Evolutionary conservation across 1,139 yeast species (phyloP).

Genomic region (Groenewaldozyma auringiensis): DNA sequence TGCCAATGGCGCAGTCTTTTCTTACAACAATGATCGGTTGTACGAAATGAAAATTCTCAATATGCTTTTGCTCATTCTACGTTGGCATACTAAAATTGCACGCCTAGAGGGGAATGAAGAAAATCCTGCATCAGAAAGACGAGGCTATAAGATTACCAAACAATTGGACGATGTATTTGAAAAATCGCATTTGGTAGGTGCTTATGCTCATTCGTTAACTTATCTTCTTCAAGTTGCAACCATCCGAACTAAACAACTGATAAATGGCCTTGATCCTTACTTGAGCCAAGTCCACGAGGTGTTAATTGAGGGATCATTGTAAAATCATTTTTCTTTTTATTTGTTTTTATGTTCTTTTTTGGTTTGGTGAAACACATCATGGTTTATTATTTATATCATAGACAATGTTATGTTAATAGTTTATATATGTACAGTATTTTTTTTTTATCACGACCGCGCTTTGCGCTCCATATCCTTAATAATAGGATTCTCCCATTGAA

Average conservation of each 20-base stretch:
- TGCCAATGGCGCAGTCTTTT: not conserved
- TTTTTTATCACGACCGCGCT: not conserved
- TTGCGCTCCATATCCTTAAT: slow-evolving; percentile 6
- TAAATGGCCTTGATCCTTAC: not conserved
- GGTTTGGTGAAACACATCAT: too few species aligned
- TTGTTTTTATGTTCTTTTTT: too few species aligned
- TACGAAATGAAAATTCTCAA: not conserved
- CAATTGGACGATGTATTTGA: not conserved
- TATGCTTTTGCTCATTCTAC: not conserved
- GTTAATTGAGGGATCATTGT: not conserved
- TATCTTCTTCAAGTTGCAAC: not conserved
- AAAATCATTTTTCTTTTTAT: too few species aligned
- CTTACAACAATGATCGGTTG: not conserved
- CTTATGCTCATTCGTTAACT: not conserved
- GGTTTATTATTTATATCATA: too few species aligned
- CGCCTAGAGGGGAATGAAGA: not conserved
- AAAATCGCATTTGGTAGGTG: not conserved
- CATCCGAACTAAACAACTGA: not conserved
- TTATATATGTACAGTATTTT: too few species aligned
- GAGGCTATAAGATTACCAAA: not conserved
- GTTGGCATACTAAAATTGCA: not conserved
- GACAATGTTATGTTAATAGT: too few species aligned
- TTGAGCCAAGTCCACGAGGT: not conserved
- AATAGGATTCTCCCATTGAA: slow-evolving; percentile 6
- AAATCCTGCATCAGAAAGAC: not conserved